Evolutionary conservation across 2,329 filamentous ascomycete species (phyloP).

Genomic region (Ophiocordyceps camponoti-leonardi): DNA sequence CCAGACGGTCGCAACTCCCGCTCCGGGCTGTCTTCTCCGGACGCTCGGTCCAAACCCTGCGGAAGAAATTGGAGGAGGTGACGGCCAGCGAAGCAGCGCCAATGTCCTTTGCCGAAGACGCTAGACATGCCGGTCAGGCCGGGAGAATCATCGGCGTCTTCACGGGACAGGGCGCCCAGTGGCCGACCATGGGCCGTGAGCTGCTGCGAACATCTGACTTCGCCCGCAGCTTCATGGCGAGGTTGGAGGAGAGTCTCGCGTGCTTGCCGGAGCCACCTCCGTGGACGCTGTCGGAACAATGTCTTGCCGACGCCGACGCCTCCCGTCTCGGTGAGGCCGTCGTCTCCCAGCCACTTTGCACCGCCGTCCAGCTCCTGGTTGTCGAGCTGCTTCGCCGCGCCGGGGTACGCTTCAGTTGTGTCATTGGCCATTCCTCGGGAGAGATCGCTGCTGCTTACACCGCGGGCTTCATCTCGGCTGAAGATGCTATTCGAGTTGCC

Average conservation of each 20-base stretch:
- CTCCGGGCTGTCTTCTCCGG: background rate
- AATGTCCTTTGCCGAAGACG: background rate
- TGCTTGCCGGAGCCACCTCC: background rate
- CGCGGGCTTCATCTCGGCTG: constrained; percentile 5
- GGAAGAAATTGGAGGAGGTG: background rate
- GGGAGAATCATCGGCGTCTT: background rate
- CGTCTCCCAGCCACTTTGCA: constrained; percentile 15
- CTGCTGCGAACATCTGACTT: background rate
- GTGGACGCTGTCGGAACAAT: constrained; percentile 1
- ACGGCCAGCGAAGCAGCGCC: background rate
- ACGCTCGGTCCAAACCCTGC: background rate
- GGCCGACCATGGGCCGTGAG: background rate
- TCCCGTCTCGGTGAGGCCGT: constrained; percentile 1
- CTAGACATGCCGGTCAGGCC: background rate
- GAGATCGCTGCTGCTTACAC: constrained; percentile 25
- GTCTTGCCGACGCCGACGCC: background rate
- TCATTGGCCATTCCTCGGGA: constrained; percentile 22
- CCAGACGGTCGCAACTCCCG: background rate
- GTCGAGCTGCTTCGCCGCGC: constrained; percentile 16
- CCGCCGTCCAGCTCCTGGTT: constrained; percentile 21
- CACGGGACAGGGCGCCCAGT: background rate
- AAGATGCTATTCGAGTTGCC: constrained; percentile 2
- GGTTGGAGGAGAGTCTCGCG: background rate
- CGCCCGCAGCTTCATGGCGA: background rate
- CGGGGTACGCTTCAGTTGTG: constrained; percentile 12